Evolutionary conservation across 805 yeast species (phyloP).

Genomic region (Barnettozyma sp.): DNA sequence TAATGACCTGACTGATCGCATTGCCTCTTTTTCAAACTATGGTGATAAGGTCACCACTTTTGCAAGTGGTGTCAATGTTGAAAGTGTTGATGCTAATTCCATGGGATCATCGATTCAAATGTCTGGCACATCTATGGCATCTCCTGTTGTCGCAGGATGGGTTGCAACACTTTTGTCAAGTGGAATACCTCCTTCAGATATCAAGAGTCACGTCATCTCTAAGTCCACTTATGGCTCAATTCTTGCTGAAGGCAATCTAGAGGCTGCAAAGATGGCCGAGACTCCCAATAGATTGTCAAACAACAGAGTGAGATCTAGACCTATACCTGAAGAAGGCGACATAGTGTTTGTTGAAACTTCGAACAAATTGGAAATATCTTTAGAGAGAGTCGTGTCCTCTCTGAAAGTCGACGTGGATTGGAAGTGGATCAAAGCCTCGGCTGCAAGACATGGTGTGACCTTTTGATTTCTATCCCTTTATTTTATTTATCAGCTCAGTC

Average conservation of each 20-base stretch:
- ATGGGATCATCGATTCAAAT: conserved; percentile 23
- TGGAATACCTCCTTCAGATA: conserved; percentile 37
- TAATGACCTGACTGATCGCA: conserved; percentile 58
- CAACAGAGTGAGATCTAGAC: neutral
- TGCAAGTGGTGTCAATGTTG: conserved; percentile 70
- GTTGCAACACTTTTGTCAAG: conserved; percentile 47
- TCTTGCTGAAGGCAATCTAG: neutral
- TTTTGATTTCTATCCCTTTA: neutral
- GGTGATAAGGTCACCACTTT: conserved; percentile 79
- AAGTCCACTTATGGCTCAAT: neutral
- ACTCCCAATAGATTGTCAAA: neutral
- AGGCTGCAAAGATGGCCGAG: neutral
- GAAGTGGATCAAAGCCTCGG: neutral
- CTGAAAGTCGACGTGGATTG: neutral
- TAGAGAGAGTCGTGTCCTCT: neutral
- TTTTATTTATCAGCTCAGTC: neutral
- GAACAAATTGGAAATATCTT: too few species aligned
- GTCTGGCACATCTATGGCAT: conserved; percentile 80
- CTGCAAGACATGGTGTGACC: neutral
- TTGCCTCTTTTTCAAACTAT: conserved; percentile 81
- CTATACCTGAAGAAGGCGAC: neutral
- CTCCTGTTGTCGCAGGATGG: conserved; percentile 65
- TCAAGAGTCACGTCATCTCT: conserved; percentile 17
- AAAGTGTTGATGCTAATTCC: conserved; percentile 39
- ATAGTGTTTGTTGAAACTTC: too few species aligned